These are phyloP conservation scores for Leptodontidium sp. DNA, from an alignment of 2,329 filamentous ascomycete species.

Conservation along the genomic window DNA sequence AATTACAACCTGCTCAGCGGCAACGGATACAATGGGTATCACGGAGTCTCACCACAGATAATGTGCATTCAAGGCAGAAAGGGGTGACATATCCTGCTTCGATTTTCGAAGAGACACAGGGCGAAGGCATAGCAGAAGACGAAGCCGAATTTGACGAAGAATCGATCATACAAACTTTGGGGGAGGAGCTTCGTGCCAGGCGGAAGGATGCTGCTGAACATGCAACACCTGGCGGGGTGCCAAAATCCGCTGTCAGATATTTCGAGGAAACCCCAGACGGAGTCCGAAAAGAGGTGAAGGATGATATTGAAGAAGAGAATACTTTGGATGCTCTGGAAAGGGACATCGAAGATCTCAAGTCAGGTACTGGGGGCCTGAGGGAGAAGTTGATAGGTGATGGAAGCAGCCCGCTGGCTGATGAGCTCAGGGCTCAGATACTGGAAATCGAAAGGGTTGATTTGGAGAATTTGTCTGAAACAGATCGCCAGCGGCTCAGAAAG, in stretches of 20 bases:
- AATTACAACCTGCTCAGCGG: slow-evolving; percentile 35
- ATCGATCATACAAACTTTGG: slow-evolving; percentile 12
- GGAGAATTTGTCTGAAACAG: slow-evolving; percentile 27
- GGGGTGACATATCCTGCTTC: slow-evolving; percentile 16
- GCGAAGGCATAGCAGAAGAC: neutral
- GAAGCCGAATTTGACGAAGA: slow-evolving; percentile 15
- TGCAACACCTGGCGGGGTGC: slow-evolving; percentile 15
- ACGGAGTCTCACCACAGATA: slow-evolving; percentile 36
- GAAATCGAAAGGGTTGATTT: slow-evolving; percentile 21
- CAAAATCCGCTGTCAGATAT: slow-evolving; percentile 34
- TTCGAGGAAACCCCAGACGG: slow-evolving; percentile 45
- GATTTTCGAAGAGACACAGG: neutral
- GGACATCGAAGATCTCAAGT: slow-evolving; percentile 24
- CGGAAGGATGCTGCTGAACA: slow-evolving; percentile 17
- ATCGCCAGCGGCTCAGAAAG: slow-evolving; percentile 25
- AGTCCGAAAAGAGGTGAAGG: slow-evolving; percentile 36
- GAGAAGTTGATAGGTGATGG: slow-evolving; percentile 2
- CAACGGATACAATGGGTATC: slow-evolving; percentile 37
- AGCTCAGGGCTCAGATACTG: slow-evolving; percentile 14
- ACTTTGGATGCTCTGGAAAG: slow-evolving; percentile 20
- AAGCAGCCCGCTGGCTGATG: slow-evolving; percentile 6
- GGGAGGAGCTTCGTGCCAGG: slow-evolving; percentile 14
- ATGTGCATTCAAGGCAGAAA: slow-evolving; percentile 16
- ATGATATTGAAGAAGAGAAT: slow-evolving; percentile 34
- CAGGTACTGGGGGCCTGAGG: slow-evolving; percentile 5